phyloP scores from a whole-genome alignment of 371 early-diverging fungal species.

The Dinochytrium kinnereticum region DNA sequence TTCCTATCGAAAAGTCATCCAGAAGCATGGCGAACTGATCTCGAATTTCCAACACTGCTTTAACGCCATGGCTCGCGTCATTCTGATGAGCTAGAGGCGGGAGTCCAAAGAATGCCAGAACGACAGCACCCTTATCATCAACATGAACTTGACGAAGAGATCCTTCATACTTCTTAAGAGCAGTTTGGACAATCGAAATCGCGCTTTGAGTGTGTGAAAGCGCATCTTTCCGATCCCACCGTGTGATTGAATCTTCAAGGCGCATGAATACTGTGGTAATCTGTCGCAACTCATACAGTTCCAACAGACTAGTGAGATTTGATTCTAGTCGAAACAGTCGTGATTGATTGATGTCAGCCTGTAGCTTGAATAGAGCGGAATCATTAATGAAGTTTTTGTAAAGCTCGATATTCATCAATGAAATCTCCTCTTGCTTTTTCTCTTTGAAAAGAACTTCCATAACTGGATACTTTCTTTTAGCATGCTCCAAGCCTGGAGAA shows the following conservation, averaged over 20 bases:
- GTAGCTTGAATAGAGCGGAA: slow-evolving; percentile 58
- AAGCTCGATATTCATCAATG: background rate
- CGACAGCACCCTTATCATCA: slow-evolving; percentile 62
- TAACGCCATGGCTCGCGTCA: slow-evolving; percentile 53
- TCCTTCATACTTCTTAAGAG: slow-evolving; percentile 53
- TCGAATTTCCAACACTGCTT: slow-evolving; percentile 54
- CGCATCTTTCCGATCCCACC: slow-evolving; percentile 37
- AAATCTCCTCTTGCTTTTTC: background rate
- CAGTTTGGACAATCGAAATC: slow-evolving; percentile 50
- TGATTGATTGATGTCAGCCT: slow-evolving; percentile 56
- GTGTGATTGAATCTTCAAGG: slow-evolving; percentile 41
- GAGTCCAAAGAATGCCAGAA: slow-evolving; percentile 59
- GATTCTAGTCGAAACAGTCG: slow-evolving; percentile 46
- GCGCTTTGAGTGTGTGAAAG: slow-evolving; percentile 50
- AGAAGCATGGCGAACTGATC: slow-evolving; percentile 41
- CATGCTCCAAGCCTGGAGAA: slow-evolving; percentile 41
- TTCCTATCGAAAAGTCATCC: slow-evolving; percentile 58
- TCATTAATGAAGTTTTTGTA: slow-evolving; percentile 54
- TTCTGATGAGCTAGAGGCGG: slow-evolving; percentile 62
- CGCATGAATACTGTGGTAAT: slow-evolving; percentile 61
- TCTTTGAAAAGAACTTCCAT: slow-evolving; percentile 3
- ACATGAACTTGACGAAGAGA: slow-evolving; percentile 60
- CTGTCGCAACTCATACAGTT: slow-evolving; percentile 54
- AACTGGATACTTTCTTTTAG: slow-evolving; percentile 39
- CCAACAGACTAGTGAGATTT: slow-evolving; percentile 46